Evolutionary conservation across 2,329 filamentous ascomycete genomes (phyloP).

Genomic region (Penicillium occitanis): DNA sequence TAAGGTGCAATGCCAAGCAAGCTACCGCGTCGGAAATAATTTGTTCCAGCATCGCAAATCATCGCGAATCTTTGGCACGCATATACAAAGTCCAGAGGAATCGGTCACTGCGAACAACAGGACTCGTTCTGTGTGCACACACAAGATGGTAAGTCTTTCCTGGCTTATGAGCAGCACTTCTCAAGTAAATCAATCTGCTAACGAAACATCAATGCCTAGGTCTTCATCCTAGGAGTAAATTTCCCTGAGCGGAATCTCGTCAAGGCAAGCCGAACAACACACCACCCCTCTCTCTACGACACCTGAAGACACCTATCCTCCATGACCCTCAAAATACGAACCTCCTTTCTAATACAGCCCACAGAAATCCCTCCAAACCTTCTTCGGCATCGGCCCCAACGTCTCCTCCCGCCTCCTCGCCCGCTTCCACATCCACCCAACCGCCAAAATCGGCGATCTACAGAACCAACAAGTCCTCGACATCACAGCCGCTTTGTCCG

Average conservation of each 20-base stretch:
- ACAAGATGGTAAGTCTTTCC: constrained; percentile 18
- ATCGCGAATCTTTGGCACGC: neutral
- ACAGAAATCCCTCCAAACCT: constrained; percentile 66
- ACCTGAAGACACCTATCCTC: neutral
- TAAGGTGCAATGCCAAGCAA: neutral
- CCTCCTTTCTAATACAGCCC: constrained; percentile 11
- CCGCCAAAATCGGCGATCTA: constrained; percentile 73
- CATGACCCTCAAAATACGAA: constrained; percentile 5
- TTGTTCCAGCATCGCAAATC: constrained; percentile 28
- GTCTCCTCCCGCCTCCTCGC: constrained; percentile 75
- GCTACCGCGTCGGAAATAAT: constrained; percentile 32
- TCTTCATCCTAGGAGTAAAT: constrained; percentile 82
- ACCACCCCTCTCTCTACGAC: constrained; percentile 6
- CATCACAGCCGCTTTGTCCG: constrained; percentile 79
- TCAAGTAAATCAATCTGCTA: neutral
- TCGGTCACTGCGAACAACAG: neutral
- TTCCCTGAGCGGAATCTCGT: constrained; percentile 82
- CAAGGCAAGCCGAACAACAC: constrained; percentile 58
- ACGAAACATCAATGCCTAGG: constrained; percentile 49
- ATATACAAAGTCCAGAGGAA: neutral
- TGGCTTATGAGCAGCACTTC: neutral
- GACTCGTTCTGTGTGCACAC: neutral
- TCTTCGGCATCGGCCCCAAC: constrained; percentile 79
- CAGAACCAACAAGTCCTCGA: constrained; percentile 74
- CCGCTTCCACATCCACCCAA: constrained; percentile 83